Evolutionary conservation across 331 rosid species (phyloP).

Genomic region (Rosa hybrid): DNA sequence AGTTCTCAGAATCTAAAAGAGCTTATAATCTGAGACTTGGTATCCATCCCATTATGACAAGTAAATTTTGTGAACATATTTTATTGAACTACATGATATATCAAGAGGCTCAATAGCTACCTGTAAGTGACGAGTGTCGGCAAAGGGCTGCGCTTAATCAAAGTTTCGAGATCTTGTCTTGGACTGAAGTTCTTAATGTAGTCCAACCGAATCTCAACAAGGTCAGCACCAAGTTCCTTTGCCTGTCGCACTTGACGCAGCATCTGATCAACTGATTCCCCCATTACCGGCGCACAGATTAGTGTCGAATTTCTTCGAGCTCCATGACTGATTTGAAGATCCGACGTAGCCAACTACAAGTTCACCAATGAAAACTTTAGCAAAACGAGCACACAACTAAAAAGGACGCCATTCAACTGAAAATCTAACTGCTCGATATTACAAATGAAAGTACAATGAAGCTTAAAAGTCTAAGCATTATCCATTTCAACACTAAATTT

Average conservation of each 20-base stretch:
- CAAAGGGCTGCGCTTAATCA: slow-evolving; percentile 46
- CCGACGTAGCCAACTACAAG: slow-evolving; percentile 31
- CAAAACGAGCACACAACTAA: neutral
- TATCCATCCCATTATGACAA: neutral
- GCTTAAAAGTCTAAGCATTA: neutral
- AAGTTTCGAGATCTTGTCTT: slow-evolving; percentile 35
- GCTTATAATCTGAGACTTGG: neutral
- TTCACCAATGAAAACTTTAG: neutral
- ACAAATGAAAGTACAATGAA: slow-evolving; percentile 2
- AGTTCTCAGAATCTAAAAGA: neutral
- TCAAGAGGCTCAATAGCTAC: slow-evolving; percentile 18
- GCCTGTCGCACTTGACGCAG: slow-evolving; percentile 50
- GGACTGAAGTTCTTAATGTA: slow-evolving; percentile 54
- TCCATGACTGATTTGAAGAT: slow-evolving; percentile 23
- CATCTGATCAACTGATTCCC: slow-evolving; percentile 50
- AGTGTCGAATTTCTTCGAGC: slow-evolving; percentile 45
- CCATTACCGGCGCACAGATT: slow-evolving; percentile 58
- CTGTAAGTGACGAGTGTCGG: slow-evolving; percentile 63
- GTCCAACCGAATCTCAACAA: slow-evolving; percentile 61
- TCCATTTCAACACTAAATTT: neutral
- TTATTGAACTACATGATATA: neutral
- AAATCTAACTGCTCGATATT: neutral
- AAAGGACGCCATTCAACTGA: neutral
- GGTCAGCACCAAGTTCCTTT: slow-evolving; percentile 56
- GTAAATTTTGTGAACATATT: neutral